Evolutionary conservation across 306 rosid genomes (phyloP), one percentile per base, ranked within the genome.

Genomic region (Cucumis melo): DNA sequence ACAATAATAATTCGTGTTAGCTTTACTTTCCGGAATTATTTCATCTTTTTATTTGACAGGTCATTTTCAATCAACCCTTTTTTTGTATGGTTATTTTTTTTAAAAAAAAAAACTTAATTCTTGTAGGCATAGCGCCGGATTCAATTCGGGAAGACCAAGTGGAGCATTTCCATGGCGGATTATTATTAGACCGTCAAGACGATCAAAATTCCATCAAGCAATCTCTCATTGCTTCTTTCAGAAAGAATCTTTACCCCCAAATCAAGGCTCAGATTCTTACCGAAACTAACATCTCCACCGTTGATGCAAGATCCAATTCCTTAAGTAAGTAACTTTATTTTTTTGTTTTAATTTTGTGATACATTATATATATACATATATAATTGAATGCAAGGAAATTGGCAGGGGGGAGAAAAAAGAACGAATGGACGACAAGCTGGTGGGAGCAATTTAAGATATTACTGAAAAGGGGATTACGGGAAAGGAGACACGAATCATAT

Each of bases 401-500:
- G 70, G 70, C 46, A 63, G 75, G 0, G 7, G 56, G 66, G 89
- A 92, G 56, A 88, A 93, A 82, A 66, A 84, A 85, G 48, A 86
- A 84, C 53, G 77, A 88, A 82, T 90, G 98, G 98, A 81, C 78
- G 48, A 86, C 90, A 17, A 85, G 87, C 81, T 93, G 98, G 98
- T 90, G 88, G 89, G 89, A 81, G 78, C 96, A 93, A 80, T 91
- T 93, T 75, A 84, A 17, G 79, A 91, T 93, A 63, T 86, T 93
- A 51, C 92, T 93, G 53, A 81, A 82, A 74, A 90, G 98, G 79
- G 96, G 98, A 75, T 80, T 93, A 75, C 75, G 82, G 50, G 98
- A 91, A 63, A 90, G 98, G 68, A 90, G 85, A 61, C 96, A 91
- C 77, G 97, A 93, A 87, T 91, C 98, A 38, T 93, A 87, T 82